These are phyloP conservation scores for Protomyces arabidopsidicola DNA, from an alignment of 1,139 yeast species.

Conservation along the genomic window DNA sequence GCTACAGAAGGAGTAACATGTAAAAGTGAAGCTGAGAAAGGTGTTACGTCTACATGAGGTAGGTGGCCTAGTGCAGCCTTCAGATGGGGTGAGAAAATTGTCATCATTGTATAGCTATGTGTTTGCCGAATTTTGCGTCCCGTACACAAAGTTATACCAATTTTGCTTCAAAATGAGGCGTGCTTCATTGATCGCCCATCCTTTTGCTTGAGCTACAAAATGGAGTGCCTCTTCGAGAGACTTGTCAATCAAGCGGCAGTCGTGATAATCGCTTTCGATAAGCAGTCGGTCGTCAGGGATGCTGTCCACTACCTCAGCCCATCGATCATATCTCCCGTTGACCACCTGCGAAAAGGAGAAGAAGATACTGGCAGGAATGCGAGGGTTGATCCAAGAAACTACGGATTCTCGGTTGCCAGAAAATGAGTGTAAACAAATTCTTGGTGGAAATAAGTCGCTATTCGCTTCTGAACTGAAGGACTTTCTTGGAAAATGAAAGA, in stretches of 20 bases:
- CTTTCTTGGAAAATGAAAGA: background rate
- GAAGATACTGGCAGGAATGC: slow-evolving; percentile 38
- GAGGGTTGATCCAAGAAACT: slow-evolving; percentile 29
- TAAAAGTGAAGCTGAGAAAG: no score
- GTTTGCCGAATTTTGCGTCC: background rate
- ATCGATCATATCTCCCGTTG: slow-evolving; percentile 43
- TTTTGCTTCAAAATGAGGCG: slow-evolving; percentile 1
- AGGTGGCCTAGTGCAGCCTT: no score
- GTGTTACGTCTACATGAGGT: no score
- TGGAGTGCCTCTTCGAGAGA: slow-evolving; percentile 12
- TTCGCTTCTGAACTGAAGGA: background rate
- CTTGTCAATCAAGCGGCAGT: slow-evolving; percentile 36
- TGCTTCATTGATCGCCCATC: slow-evolving; percentile 16
- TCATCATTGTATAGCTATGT: no score
- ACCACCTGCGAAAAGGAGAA: slow-evolving; percentile 63
- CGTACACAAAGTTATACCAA: slow-evolving; percentile 7
- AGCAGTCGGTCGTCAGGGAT: slow-evolving; percentile 46
- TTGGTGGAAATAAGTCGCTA: slow-evolving; percentile 33
- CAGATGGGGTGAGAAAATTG: no score
- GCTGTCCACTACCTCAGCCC: slow-evolving; percentile 37
- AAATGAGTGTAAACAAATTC: slow-evolving; percentile 71
- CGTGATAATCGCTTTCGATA: slow-evolving; percentile 52
- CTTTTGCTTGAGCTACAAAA: slow-evolving; percentile 18
- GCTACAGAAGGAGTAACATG: slow-evolving; percentile 36
- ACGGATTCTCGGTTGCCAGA: slow-evolving; percentile 65